These are phyloP conservation scores for Biscutella laevigata DNA, from an alignment of 441 rosid genomes.

Conservation along the genomic window DNA sequence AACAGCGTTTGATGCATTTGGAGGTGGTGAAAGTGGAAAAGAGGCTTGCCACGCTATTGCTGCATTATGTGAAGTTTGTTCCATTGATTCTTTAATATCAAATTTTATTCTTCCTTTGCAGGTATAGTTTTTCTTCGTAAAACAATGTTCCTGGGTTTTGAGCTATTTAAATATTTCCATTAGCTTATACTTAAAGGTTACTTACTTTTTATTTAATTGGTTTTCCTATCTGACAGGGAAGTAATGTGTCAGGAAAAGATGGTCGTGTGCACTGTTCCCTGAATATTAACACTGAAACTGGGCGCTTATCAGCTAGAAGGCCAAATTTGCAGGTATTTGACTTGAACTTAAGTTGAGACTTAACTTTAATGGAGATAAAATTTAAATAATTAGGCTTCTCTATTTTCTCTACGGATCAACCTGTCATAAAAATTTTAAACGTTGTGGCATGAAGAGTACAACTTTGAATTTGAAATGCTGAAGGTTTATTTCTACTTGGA, in stretches of 20 bases:
- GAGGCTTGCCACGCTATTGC: slow-evolving; percentile 92
- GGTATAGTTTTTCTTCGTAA: slow-evolving; percentile 36
- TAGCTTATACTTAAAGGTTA: background rate
- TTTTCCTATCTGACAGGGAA: slow-evolving; percentile 41
- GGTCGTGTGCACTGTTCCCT: slow-evolving; percentile 93
- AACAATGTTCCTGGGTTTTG: background rate
- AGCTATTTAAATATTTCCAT: slow-evolving; percentile 5
- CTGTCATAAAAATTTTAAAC: background rate
- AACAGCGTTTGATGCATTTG: slow-evolving; percentile 45
- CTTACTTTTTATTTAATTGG: background rate
- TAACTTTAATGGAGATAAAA: slow-evolving; percentile 1
- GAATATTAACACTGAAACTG: slow-evolving; percentile 96
- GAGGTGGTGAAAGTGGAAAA: slow-evolving; percentile 44
- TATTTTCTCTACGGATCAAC: background rate
- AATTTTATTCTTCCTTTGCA: slow-evolving; percentile 92
- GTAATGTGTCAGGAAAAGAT: slow-evolving; percentile 64
- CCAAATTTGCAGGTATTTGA: slow-evolving; percentile 79
- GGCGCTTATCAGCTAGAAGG: slow-evolving; percentile 91
- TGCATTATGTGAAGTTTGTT: slow-evolving; percentile 79
- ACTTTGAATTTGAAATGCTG: background rate
- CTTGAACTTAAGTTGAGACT: background rate
- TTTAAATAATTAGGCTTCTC: slow-evolving; percentile 13
- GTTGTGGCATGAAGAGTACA: slow-evolving; percentile 5
- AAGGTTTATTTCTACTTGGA: background rate
- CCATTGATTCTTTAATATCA: slow-evolving; percentile 83